These are phyloP conservation scores for Fusarium sp. DNA, from an alignment of 2,329 filamentous ascomycete genomes.

Conservation along the genomic window DNA sequence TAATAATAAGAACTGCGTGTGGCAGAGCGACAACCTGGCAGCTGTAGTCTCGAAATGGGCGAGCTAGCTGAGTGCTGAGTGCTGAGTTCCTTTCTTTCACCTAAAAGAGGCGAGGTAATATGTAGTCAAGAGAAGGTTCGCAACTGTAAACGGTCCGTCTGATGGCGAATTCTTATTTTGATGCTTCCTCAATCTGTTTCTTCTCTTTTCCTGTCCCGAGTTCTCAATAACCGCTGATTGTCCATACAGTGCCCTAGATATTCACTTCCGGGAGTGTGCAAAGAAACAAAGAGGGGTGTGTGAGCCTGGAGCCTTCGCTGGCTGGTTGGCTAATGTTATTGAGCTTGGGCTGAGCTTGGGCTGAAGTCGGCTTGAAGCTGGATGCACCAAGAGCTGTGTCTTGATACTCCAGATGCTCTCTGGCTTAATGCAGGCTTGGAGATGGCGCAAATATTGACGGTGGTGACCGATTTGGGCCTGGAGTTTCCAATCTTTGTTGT, in stretches of 20 bases:
- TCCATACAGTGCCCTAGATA: constrained; percentile 14
- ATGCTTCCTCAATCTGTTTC: background rate
- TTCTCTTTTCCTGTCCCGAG: background rate
- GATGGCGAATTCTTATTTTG: background rate
- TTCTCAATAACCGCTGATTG: background rate
- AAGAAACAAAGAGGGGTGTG: constrained; percentile 25
- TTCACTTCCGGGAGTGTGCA: constrained; percentile 4
- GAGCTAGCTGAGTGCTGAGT: background rate
- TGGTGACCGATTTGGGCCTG: background rate
- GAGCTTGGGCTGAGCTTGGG: constrained; percentile 34
- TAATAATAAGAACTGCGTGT: background rate
- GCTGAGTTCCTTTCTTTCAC: background rate
- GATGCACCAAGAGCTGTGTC: constrained; percentile 12
- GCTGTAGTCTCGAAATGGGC: background rate
- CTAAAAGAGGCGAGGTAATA: background rate
- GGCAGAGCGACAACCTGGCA: constrained; percentile 1
- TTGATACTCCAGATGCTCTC: constrained; percentile 13
- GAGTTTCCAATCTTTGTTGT: background rate
- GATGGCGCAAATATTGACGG: constrained; percentile 3
- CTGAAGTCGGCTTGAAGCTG: constrained; percentile 31
- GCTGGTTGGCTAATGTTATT: constrained; percentile 20
- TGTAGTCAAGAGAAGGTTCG: background rate
- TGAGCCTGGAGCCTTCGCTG: constrained; percentile 22
- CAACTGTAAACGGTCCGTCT: background rate
- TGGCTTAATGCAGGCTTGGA: constrained; percentile 17